Percentiles rank a stretch among this genome's conserved stretches.
Evolutionary conservation across 306 rosid species (phyloP).

Genomic region (Carpinus fangiana): DNA sequence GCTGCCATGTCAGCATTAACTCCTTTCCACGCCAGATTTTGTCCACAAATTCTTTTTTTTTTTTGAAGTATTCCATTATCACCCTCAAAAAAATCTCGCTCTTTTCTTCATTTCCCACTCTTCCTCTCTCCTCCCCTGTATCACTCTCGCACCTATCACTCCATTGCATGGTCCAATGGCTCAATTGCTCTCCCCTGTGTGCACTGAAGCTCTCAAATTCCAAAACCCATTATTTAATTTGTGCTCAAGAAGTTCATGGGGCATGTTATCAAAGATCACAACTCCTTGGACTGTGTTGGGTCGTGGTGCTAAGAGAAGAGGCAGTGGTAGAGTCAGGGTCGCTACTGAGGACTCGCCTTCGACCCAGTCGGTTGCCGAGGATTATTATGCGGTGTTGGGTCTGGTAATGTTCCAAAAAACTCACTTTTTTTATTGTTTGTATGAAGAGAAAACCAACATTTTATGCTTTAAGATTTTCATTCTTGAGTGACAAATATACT

Average conservation of each 20-base stretch:
- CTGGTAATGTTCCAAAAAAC: conserved; percentile 52
- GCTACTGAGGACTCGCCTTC: conserved; percentile 54
- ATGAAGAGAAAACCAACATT: background rate
- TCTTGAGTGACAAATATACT: background rate
- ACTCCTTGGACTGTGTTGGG: conserved; percentile 36
- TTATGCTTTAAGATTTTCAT: background rate
- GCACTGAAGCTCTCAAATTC: conserved; percentile 59
- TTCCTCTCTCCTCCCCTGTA: background rate
- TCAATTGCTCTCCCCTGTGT: conserved; percentile 60
- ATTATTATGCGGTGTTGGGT: conserved; percentile 87
- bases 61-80: conserved; percentile 18
- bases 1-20: conserved; percentile 66
- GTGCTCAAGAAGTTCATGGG: conserved; percentile 47
- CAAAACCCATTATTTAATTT: conserved; percentile 45
- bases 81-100: conserved; percentile 21
- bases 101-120: background rate
- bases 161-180: conserved; percentile 53
- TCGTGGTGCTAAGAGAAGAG: conserved; percentile 43
- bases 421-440: background rate
- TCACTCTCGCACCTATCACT: background rate
- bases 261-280: conserved; percentile 32
- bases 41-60: conserved; percentile 42
- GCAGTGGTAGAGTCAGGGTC: conserved; percentile 54
- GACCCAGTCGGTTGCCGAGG: conserved; percentile 60
- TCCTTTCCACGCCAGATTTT: conserved; percentile 40